Conservation (phyloP, 805 yeast species). For the Kodamaea hsintzibuensis region DNA sequence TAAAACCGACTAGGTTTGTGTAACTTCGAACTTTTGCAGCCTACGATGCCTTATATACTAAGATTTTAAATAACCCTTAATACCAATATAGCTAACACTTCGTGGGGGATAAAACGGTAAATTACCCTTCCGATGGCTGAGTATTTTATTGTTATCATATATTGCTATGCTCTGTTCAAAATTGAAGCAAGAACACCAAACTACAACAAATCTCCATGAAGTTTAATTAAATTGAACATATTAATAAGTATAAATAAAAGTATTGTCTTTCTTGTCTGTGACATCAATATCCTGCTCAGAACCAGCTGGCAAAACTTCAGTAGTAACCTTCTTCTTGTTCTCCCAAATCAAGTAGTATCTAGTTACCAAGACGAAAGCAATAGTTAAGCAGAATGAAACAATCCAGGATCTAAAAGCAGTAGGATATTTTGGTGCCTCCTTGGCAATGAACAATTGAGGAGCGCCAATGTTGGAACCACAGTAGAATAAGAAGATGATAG, state of each 20-base stretch:
- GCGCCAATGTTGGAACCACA: slow-evolving; percentile 58
- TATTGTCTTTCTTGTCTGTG: slow-evolving; percentile 55
- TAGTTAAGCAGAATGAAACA: slow-evolving; percentile 11
- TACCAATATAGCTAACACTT: too few species aligned
- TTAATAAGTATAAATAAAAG: slow-evolving; percentile 43
- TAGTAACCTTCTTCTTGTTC: slow-evolving; percentile 39
- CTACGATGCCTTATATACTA: too few species aligned
- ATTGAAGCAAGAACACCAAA: too few species aligned
- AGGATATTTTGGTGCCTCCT: slow-evolving; percentile 45
- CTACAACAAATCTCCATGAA: too few species aligned
- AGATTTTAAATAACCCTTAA: too few species aligned
- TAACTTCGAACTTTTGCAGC: background rate
- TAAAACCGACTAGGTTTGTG: background rate
- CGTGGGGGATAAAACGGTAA: too few species aligned
- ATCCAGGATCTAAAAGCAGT: slow-evolving; percentile 46
- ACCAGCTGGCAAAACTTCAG: slow-evolving; percentile 10
- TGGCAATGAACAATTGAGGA: slow-evolving; percentile 48
- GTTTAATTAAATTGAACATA: background rate
- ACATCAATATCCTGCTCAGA: slow-evolving; percentile 38
- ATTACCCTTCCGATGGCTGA: too few species aligned
- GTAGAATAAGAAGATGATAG: slow-evolving; percentile 47
- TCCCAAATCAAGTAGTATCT: slow-evolving; percentile 18
- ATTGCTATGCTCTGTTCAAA: too few species aligned
- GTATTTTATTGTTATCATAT: too few species aligned
- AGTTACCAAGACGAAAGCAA: slow-evolving; percentile 6